Base-by-base conservation (phyloP, 768 basidiomycete genomes). In the Termitomyces sp. region DNA sequence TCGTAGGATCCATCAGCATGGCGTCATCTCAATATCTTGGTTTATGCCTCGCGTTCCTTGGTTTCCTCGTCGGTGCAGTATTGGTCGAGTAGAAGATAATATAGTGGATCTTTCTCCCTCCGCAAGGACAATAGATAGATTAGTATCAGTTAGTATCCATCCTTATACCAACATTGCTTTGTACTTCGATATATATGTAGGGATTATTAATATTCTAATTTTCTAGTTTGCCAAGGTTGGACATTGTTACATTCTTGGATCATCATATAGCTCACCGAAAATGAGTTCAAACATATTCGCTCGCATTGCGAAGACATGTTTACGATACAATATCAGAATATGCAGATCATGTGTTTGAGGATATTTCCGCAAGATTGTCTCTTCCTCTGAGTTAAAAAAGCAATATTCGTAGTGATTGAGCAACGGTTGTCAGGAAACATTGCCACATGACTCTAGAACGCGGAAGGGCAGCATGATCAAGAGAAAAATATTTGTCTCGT, bases 21-120 rank as follows among this genome's bases (percentile, higher is more conserved):
- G 36, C n/a, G 6, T 50, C 54, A 3, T 57, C 52, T 16, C 20
- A 50, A 6, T 54, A 60, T 53, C 43, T 59, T 16, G 59, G 36
- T 43, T 24, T 57, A 10, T 55, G 50, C 18, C 30, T 63, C 13
- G 50, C 59, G 14, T 18, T 61, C 22, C 30, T 63, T 36, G 58
- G 62, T 11, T 46, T 44, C 9, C 14, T 63, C 14, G 24, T 57
- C 16, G 59, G 60, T 36, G 52, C 54, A 11, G 24, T 41, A 45
- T 26, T 62, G 32, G 48, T 59, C 3, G 57, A 56, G 35, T 63
- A 40, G 35, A 9, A 57, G 6, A 28, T 24, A 14, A 20, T 13
- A 48, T 49, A 33, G 20, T 28, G 20, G 48, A 33, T 20, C 9
- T 52, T 52, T 10, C 3, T 2, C 28, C 7, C 28, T 38, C 4